Conservation (phyloP, 805 yeast species). For the Nakazawaea peltata region DNA sequence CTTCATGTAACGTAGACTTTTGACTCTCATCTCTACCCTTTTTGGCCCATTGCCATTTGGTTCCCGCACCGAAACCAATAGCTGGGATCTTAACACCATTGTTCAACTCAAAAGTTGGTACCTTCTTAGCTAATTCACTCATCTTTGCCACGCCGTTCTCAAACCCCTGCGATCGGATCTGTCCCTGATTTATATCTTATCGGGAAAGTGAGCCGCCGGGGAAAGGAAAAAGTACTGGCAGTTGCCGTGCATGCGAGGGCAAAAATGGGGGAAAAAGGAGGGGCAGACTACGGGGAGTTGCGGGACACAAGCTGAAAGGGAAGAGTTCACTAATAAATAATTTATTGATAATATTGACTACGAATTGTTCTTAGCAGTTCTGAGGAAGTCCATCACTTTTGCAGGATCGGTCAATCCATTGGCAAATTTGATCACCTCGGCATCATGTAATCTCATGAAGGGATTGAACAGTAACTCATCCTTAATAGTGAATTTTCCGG, state of each 20-base stretch:
- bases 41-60: constrained; percentile 40
- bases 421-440: constrained; percentile 41
- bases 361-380: constrained; percentile 67
- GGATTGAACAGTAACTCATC: constrained; percentile 86
- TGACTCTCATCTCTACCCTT: constrained; percentile 15
- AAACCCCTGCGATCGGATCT: no score
- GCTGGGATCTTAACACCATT: constrained; percentile 30
- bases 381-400: constrained; percentile 62
- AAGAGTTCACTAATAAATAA: not conserved
- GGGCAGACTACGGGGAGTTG: not conserved
- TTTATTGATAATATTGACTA: constrained; percentile 13
- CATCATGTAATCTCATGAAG: constrained; percentile 73
- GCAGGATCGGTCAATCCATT: constrained; percentile 43
- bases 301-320: no score
- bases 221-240: no score
- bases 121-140: not conserved
- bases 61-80: constrained; percentile 51
- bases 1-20: constrained; percentile 21
- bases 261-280: not conserved
- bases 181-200: no score
- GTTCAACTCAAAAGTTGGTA: constrained; percentile 15
- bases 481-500: constrained; percentile 77
- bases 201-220: no score
- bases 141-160: not conserved
- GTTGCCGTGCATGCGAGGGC: no score